Evolutionary conservation across 2,329 filamentous ascomycete genomes (phyloP).

Genomic region (Bisporella sp.): DNA sequence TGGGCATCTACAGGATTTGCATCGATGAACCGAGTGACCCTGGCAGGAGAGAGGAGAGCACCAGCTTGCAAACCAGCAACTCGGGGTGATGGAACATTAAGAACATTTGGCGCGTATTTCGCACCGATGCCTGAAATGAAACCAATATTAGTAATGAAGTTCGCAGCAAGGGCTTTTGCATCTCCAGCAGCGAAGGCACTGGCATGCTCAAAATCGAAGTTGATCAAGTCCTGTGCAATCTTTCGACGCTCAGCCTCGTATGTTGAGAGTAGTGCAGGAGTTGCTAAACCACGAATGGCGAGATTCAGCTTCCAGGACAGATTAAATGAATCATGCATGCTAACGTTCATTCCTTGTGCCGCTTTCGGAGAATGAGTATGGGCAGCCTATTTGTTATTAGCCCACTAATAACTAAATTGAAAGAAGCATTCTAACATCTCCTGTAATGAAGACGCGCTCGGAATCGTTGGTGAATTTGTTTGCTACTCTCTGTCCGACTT

Average conservation of each 20-base stretch:
- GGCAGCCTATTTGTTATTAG: constrained; percentile 32
- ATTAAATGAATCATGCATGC: constrained; percentile 55
- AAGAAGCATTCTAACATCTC: constrained; percentile 34
- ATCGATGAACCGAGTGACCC: constrained; percentile 68
- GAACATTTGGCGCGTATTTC: constrained; percentile 54
- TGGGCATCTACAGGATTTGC: constrained; percentile 73
- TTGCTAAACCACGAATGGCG: constrained; percentile 47
- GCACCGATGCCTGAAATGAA: constrained; percentile 70
- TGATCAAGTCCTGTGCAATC: constrained; percentile 60
- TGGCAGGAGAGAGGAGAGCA: constrained; percentile 49
- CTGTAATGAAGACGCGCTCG: constrained; percentile 51
- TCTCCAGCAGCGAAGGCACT: constrained; percentile 56
- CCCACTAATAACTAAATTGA: too few relatives aligned
- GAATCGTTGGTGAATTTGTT: constrained; percentile 39
- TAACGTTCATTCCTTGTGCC: constrained; percentile 52
- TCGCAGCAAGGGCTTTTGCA: constrained; percentile 54
- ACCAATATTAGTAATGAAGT: constrained; percentile 63
- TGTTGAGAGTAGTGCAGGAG: constrained; percentile 47
- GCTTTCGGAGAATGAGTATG: constrained; percentile 58
- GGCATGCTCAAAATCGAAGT: constrained; percentile 52
- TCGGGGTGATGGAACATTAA: constrained; percentile 50
- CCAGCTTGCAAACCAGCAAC: constrained; percentile 35
- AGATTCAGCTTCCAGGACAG: constrained; percentile 50
- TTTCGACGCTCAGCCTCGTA: constrained; percentile 55
- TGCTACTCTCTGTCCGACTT: constrained; percentile 52